phyloP scores from a whole-genome alignment of 116 monocot species.

The Thalassia testudinum region DNA sequence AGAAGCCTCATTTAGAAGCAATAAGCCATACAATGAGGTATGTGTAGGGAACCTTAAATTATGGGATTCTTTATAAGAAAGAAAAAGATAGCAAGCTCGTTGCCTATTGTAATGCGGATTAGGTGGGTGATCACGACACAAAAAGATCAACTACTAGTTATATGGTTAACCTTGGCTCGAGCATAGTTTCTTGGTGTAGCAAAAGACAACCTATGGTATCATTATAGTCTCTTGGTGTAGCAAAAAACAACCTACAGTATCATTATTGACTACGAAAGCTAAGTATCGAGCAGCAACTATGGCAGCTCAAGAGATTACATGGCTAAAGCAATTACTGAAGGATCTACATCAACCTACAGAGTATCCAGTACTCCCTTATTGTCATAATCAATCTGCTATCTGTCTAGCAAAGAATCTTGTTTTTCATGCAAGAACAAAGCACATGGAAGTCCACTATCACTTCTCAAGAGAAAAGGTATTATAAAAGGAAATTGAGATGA shows the following conservation, averaged over 20 bases:
- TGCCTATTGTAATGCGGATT: too few relatives aligned
- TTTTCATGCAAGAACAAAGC: not conserved
- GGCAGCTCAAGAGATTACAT: not conserved
- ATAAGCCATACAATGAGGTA: too few relatives aligned
- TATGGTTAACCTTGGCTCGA: too few relatives aligned
- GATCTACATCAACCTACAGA: not conserved
- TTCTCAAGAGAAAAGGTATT: not conserved
- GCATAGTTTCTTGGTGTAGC: too few relatives aligned
- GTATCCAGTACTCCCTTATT: not conserved
- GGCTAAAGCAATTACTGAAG: not conserved
- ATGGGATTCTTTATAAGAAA: too few relatives aligned
- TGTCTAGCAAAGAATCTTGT: not conserved
- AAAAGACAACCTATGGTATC: too few relatives aligned
- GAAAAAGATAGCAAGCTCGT: too few relatives aligned
- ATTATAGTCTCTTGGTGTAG: not conserved
- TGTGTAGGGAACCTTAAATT: too few relatives aligned
- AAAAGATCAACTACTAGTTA: too few relatives aligned
- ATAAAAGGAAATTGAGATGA: not conserved
- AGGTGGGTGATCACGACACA: too few relatives aligned
- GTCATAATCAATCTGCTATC: not conserved
- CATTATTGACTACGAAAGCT: not conserved
- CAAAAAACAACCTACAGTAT: not conserved
- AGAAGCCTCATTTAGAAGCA: too few relatives aligned
- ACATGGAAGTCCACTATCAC: not conserved
- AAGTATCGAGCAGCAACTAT: not conserved